Evolutionary conservation across 1,284 basidiomycete species (phyloP), one percentile per base, ranked within the genome.

Genomic region (Leccinum pallidistipes): DNA sequence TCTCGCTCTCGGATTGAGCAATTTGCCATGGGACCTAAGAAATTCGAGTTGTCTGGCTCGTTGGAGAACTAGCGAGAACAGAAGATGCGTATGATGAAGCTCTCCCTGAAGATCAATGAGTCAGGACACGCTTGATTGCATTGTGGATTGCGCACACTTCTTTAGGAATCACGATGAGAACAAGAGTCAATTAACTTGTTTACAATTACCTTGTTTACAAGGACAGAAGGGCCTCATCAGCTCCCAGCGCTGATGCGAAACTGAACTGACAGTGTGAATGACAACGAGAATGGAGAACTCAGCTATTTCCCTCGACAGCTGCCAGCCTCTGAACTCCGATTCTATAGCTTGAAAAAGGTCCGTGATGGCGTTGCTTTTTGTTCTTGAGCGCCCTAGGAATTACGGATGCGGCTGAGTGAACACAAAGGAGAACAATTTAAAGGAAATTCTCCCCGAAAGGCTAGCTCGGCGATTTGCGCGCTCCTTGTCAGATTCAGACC

Each of bases 231-330:
- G 54, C 59, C 36, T 11, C 34, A 57, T 55, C 21, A 53, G 2
- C 9, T 8, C 18, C 14, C 60, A 45, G 55, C 55, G 47, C 9
- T 36, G 57, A 58, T 57, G 64, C 47, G 52, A 55, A 40, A 61
- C 55, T 36, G 31, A 60, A 60, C 43, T 49, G 61, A 63, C 16
- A 61, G 58, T 62, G 63, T 51, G 59, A 65, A 59, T 34, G 62
- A 60, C 56, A 55, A 61, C 60, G 51, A 68, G 66, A 72, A 69
- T 65, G 70, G 67, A 68, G 59, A 59, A 43, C 56, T 69, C 62
- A 63, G 65, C 66, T 51, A 59, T 62, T 49, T 47, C 45, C 57
- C 54, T 50, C 61, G 60, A 69, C 68, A 62, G 56, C 38, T 67
- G 68, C n/a, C 57, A 65, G 43, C 21, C 58, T 54, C 14, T 40